Conservation (phyloP, 768 basidiomycete species). For the Boletus rex-veris region DNA sequence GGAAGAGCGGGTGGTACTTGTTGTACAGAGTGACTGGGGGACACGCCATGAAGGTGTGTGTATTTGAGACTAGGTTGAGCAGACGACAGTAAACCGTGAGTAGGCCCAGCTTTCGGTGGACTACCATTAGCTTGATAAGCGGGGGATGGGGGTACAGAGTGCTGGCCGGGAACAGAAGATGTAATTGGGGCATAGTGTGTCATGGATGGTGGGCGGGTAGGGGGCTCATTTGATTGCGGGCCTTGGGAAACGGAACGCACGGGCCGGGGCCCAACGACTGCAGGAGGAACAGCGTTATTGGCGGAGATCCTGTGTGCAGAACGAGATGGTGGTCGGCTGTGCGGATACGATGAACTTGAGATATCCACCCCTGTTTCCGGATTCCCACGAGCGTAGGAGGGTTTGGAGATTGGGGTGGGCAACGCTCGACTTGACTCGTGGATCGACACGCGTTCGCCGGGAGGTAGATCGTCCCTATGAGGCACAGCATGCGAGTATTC, state of each 20-base stretch:
- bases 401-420: conserved; percentile 17
- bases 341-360: conserved; percentile 13
- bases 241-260: conserved; percentile 29
- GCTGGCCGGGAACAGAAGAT: conserved; percentile 12
- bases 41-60: conserved; percentile 14
- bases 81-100: conserved; percentile 10
- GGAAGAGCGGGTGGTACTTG: conserved; percentile 17
- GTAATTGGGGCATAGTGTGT: conserved; percentile 6
- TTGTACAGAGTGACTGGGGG: conserved; percentile 12
- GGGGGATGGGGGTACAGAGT: conserved; percentile 20
- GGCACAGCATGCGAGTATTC: conserved; percentile 26
- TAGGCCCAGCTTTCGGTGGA: conserved; percentile 13
- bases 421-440: conserved; percentile 24
- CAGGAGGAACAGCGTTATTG: conserved; percentile 18
- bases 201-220: conserved; percentile 26
- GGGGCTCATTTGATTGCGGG: conserved; percentile 19
- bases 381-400: conserved; percentile 25
- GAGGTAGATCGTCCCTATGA: conserved; percentile 19
- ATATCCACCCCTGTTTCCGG: conserved; percentile 22
- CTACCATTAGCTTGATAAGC: conserved; percentile 12
- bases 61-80: conserved; percentile 26
- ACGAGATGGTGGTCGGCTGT: conserved; percentile 28
- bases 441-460: conserved; percentile 27
- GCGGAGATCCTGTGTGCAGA: conserved; percentile 22
- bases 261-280: conserved; percentile 28